These are phyloP conservation scores for Microascus cirrosus DNA, from an alignment of 2,329 filamentous ascomycete genomes.

Conservation along the genomic window DNA sequence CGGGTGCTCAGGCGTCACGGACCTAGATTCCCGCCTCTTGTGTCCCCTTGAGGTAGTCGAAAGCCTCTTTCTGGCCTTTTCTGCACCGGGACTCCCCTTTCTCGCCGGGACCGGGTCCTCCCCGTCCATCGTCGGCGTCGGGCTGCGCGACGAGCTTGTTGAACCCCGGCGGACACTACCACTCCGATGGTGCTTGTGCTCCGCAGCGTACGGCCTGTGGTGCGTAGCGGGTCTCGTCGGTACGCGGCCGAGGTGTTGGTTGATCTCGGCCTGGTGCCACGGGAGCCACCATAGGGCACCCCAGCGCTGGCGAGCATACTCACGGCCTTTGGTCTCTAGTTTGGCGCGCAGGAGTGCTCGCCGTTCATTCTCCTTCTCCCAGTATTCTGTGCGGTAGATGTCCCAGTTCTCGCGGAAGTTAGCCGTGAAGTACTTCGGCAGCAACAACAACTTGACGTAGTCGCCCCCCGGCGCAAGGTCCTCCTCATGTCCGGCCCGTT, in stretches of 20 bases:
- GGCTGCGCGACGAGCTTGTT: constrained; percentile 36
- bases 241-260: constrained; percentile 9
- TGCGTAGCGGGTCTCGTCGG: constrained; percentile 18
- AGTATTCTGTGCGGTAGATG: constrained; percentile 85
- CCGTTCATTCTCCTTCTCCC: constrained; percentile 92
- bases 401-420: constrained; percentile 98
- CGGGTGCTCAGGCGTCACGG: constrained; percentile 41
- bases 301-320: constrained; percentile 55
- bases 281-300: constrained; percentile 83
- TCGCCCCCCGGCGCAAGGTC: constrained; percentile 85
- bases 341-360: constrained; percentile 61
- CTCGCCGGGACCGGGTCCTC: constrained; percentile 27
- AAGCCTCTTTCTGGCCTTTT: constrained; percentile 41
- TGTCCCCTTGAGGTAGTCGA: constrained; percentile 20
- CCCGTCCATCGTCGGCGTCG: constrained; percentile 35
- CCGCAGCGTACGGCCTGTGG: background rate
- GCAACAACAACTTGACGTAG: constrained; percentile 77
- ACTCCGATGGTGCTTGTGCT: constrained; percentile 25
- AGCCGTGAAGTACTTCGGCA: constrained; percentile 90
- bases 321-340: constrained; percentile 56
- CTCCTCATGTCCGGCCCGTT: constrained; percentile 66
- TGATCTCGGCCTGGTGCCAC: constrained; percentile 35
- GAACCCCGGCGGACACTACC: constrained; percentile 41
- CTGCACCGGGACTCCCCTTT: constrained; percentile 35
- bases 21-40: constrained; percentile 37